A percentile compares a stretch with the other conserved stretches of the same genome.
Conservation (phyloP, 495 filamentous ascomycete species). For the Neurospora tetrasperma region DNA sequence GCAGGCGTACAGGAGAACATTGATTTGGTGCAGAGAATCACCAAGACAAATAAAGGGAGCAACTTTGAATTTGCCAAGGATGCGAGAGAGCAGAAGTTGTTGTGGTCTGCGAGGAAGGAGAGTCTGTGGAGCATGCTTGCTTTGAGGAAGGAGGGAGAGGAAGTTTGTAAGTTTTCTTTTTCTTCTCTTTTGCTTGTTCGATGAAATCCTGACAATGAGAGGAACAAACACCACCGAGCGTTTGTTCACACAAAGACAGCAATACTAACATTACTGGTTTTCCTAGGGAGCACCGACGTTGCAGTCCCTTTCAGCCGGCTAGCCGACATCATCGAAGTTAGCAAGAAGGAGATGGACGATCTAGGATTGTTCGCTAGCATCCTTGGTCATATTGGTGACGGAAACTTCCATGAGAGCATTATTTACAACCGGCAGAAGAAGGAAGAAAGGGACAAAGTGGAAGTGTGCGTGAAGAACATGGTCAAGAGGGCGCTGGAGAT, state of each 20-base stretch:
- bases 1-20: slow-evolving; percentile 60
- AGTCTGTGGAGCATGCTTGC: slow-evolving; percentile 68
- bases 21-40: slow-evolving; percentile 50
- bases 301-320: slow-evolving; percentile 79
- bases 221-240: not conserved
- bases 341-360: slow-evolving; percentile 80
- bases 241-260: not conserved
- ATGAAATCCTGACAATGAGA: not conserved
- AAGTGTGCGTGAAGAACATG: slow-evolving; percentile 78
- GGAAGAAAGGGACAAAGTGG: slow-evolving; percentile 59
- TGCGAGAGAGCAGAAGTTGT: slow-evolving; percentile 52
- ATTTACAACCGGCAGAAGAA: slow-evolving; percentile 64
- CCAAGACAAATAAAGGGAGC: slow-evolving; percentile 49
- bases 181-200: not conserved
- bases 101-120: slow-evolving; percentile 72
- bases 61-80: slow-evolving; percentile 67
- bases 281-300: slow-evolving; percentile 65
- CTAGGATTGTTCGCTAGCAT: slow-evolving; percentile 78
- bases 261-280: not conserved
- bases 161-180: slow-evolving; percentile 39
- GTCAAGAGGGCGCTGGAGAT: slow-evolving; percentile 78
- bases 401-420: slow-evolving; percentile 87
- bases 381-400: slow-evolving; percentile 75
- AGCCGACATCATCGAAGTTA: slow-evolving; percentile 81
- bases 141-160: slow-evolving; percentile 48